Evolutionary conservation across 2,329 filamentous ascomycete species (phyloP), one percentile per base, ranked within the genome.

Genomic region (Pseudogymnoascus pannorum): DNA sequence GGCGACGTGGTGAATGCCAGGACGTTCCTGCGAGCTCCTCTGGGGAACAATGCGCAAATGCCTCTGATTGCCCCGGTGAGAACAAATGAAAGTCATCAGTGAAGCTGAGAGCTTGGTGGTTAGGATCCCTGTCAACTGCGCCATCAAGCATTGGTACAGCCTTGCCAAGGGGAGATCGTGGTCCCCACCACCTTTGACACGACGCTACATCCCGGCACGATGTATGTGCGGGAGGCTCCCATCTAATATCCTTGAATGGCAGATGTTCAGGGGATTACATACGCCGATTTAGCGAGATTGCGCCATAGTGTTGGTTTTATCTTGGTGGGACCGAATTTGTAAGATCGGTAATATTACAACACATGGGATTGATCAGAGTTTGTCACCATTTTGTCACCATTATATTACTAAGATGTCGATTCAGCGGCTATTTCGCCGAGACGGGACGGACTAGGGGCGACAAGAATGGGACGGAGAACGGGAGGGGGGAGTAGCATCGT

Each of bases 191-290:
- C n/a, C n/a, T n/a, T n/a, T n/a, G n/a, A n/a, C n/a, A n/a, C n/a
- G n/a, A n/a, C n/a, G n/a, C n/a, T n/a, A n/a, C n/a, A n/a, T n/a
- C n/a, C n/a, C n/a, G n/a, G n/a, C n/a, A n/a, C n/a, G n/a, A n/a
- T n/a, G n/a, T n/a, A n/a, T n/a, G n/a, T n/a, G n/a, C n/a, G n/a
- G n/a, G n/a, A n/a, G n/a, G n/a, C n/a, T n/a, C n/a, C n/a, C n/a
- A n/a, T n/a, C 82, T 38, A 16, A 38, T 16, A 38, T 38, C 35
- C 35, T 8, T 38, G 16, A 38, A 38, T 38, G 16, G 35, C 35
- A 38, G n/a, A 18, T 38, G 35, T 38, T n/a, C 4, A 4, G 38
- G 9, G 38, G 38, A 12, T 42, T 42, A 20, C 38, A 18, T 42
- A 20, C 38, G 38, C 18, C 38, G 18, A 42, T 11, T 22, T 42